These are phyloP conservation scores for Tripterygium wilfordii DNA, from an alignment of 177 flowering plant genomes.

Conservation along the genomic window DNA sequence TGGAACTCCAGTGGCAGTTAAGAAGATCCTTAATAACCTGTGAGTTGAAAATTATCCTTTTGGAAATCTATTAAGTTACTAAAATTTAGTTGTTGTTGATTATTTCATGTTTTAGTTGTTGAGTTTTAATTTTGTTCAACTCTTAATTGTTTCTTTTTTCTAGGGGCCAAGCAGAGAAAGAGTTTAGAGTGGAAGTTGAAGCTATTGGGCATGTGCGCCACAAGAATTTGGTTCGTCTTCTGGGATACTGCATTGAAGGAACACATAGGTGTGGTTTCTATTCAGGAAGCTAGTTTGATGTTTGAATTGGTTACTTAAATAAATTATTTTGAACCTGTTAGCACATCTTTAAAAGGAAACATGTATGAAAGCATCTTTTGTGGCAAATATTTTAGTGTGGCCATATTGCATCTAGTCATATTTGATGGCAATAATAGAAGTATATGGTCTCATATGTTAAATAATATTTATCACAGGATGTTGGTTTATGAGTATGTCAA, in stretches of 20 bases:
- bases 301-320: not conserved
- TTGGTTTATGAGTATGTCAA: slow-evolving; percentile 88
- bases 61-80: not conserved
- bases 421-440: not conserved
- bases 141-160: slow-evolving; percentile 3
- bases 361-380: too few species aligned
- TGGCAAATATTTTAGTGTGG: too few species aligned
- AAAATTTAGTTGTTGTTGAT: not conserved
- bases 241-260: slow-evolving; percentile 93
- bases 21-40: slow-evolving; percentile 82
- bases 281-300: not conserved
- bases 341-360: too few species aligned
- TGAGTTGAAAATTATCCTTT: slow-evolving; percentile 26
- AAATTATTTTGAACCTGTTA: too few species aligned
- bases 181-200: slow-evolving; percentile 88
- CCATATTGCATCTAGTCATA: too few species aligned
- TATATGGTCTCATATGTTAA: slow-evolving; percentile 1
- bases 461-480: slow-evolving; percentile 42
- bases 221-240: slow-evolving; percentile 85
- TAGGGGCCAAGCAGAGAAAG: slow-evolving; percentile 95
- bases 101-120: not conserved
- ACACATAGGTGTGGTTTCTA: slow-evolving; percentile 54
- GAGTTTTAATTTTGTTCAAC: slow-evolving; percentile 1
- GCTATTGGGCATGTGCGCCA: slow-evolving; percentile 95
- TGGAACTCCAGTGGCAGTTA: slow-evolving; percentile 82